Evolutionary conservation across 352 stramenopile genomes (phyloP), one percentile per base, ranked within the genome.

Genomic region (Phytophthora idaei): DNA sequence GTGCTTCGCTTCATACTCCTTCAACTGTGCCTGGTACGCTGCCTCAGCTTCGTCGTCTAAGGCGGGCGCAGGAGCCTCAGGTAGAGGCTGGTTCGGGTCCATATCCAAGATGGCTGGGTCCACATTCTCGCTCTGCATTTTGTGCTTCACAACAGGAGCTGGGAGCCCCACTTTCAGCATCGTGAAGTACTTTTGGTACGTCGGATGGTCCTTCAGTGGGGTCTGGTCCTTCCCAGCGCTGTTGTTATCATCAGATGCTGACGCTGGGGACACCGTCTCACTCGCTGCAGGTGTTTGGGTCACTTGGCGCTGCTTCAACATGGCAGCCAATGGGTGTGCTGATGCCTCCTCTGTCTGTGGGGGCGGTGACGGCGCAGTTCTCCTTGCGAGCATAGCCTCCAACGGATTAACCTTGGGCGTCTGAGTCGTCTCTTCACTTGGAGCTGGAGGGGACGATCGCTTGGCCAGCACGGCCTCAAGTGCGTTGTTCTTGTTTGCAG

Each of bases 131-230:
- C 71, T 77, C 51, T 83, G 76, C 86, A 95, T 94, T 36, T 88
- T 88, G 61, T 93, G 83, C 67, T 92, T 81, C 1, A 94, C 85
- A 6, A 91, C 80, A 37, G 85, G 72, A 31, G 64, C 28, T 9
- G 86, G 77, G 2, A 89, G 77, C 0, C 88, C 88, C 15, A 95
- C 85, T 64, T 86, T 90, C 12, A 94, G 68, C 81, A 95, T 92
- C 60, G 81, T 92, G 59, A 95, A 94, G 67, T 91, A 95, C 52
- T 90, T 80, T 48, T 64, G 51, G 55, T 87, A 94, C 57, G 78
- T 78, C 5, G 86, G 88, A 48, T 93, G 74, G 15, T 92, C 77
- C 56, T 90, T 92, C 28, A 90, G 27, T 5, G 75, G 76, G 0
- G 71, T 80, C 25, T 71, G 55, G 17, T 85, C 58, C 42, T 79